phyloP scores from a whole-genome alignment of 1,139 yeast species.

The Suhomyces bolitotheri region DNA sequence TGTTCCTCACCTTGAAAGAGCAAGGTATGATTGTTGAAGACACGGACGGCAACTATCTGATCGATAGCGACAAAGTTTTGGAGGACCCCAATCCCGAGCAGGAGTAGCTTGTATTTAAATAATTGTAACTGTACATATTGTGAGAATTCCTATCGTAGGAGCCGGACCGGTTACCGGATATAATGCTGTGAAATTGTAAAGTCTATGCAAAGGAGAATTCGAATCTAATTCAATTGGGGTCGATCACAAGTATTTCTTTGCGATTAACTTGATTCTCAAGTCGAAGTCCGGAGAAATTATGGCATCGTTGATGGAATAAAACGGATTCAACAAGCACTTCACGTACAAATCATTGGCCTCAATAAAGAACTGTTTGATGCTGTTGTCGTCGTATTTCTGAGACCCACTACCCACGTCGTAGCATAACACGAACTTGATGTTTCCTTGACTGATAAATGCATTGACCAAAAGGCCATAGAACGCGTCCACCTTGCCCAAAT shows the following conservation, averaged over 20 bases:
- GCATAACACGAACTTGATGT: slow-evolving; percentile 75
- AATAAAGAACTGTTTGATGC: slow-evolving; percentile 77
- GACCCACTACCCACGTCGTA: slow-evolving; percentile 48
- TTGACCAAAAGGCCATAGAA: slow-evolving; percentile 80
- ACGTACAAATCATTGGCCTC: slow-evolving; percentile 88
- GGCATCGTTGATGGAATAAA: slow-evolving; percentile 74
- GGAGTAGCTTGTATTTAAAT: neutral
- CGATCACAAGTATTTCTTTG: slow-evolving; percentile 74
- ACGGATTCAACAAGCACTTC: slow-evolving; percentile 83
- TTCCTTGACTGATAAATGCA: slow-evolving; percentile 87
- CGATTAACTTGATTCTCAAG: slow-evolving; percentile 65
- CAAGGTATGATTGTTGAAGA: slow-evolving; percentile 59
- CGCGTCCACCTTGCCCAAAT: slow-evolving; percentile 78
- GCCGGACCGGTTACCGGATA: no score
- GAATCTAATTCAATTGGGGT: no score
- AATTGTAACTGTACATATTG: no score
- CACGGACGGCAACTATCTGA: slow-evolving; percentile 36
- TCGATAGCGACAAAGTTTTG: slow-evolving; percentile 43
- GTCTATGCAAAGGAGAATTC: no score
- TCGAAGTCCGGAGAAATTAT: slow-evolving; percentile 78
- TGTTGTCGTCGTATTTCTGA: slow-evolving; percentile 59
- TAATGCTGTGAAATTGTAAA: no score
- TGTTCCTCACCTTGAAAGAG: slow-evolving; percentile 69
- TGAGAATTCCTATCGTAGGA: no score
- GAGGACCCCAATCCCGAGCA: slow-evolving; percentile 10